These are phyloP conservation scores for Melampsora americana DNA, from an alignment of 1,284 basidiomycete genomes.

Conservation along the genomic window DNA sequence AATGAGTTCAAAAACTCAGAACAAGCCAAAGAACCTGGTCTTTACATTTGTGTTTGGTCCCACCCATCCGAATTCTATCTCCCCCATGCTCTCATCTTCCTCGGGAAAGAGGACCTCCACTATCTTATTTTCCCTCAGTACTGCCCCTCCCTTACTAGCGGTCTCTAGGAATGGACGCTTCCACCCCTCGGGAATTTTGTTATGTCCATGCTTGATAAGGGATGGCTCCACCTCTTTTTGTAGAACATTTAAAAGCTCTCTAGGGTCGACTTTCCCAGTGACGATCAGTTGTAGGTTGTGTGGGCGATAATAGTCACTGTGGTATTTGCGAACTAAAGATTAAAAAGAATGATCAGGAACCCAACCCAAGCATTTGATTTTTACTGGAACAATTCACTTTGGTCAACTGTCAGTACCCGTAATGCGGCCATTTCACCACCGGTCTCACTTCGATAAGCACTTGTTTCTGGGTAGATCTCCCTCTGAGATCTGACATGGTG, in stretches of 20 bases:
- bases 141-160: slow-evolving; percentile 64
- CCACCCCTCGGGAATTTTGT: slow-evolving; percentile 73
- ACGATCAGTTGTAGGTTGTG: slow-evolving; percentile 86
- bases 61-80: slow-evolving; percentile 74
- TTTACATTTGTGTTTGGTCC: slow-evolving; percentile 73
- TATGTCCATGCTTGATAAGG: slow-evolving; percentile 70
- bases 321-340: slow-evolving; percentile 76
- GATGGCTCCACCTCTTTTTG: slow-evolving; percentile 77
- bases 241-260: slow-evolving; percentile 65
- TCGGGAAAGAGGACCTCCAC: slow-evolving; percentile 91
- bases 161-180: slow-evolving; percentile 93
- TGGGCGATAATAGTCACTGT: slow-evolving; percentile 85
- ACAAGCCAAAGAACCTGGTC: slow-evolving; percentile 54
- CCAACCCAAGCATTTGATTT: not conserved
- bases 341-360: not conserved
- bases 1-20: not conserved
- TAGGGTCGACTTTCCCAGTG: slow-evolving; percentile 63
- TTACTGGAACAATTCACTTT: slow-evolving; percentile 62
- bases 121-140: slow-evolving; percentile 62
- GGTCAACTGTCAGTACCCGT: slow-evolving; percentile 77
- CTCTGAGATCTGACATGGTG: slow-evolving; percentile 67
- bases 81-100: slow-evolving; percentile 90
- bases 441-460: slow-evolving; percentile 92
- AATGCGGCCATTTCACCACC: slow-evolving; percentile 92
- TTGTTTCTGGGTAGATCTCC: slow-evolving; percentile 72